phyloP scores from a whole-genome alignment of 2,329 filamentous ascomycete species.

The Fusarium guadeloupense region DNA sequence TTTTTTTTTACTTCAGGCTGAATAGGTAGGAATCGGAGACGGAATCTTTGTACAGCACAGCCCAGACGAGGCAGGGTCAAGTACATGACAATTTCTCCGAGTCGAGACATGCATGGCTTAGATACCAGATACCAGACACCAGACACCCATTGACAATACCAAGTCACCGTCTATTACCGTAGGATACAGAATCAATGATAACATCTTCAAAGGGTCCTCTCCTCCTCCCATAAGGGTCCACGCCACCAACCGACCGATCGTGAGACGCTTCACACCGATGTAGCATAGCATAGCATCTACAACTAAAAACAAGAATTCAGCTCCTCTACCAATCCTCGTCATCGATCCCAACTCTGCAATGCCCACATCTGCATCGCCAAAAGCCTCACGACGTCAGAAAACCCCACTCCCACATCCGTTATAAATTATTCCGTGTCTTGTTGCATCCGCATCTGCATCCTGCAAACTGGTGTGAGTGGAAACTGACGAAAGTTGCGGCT shows the following conservation, averaged over 20 bases:
- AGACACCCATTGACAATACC: neutral
- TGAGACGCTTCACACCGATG: slow-evolving; percentile 10
- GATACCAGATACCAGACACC: no score
- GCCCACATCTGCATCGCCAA: slow-evolving; percentile 22
- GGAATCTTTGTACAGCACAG: neutral
- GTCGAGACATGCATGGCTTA: neutral
- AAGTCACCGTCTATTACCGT: slow-evolving; percentile 14
- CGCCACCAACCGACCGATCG: slow-evolving; percentile 13
- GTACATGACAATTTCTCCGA: neutral
- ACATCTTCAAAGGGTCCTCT: slow-evolving; percentile 14
- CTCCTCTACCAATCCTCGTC: slow-evolving; percentile 8
- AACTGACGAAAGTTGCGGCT: slow-evolving; percentile 5
- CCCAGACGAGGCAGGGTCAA: no score
- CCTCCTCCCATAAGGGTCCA: slow-evolving; percentile 11
- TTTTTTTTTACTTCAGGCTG: slow-evolving; percentile 26
- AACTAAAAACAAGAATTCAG: no score
- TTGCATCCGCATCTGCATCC: slow-evolving; percentile 5
- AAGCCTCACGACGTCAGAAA: slow-evolving; percentile 39
- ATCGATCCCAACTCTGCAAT: slow-evolving; percentile 10
- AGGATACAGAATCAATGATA: no score
- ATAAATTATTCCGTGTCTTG: slow-evolving; percentile 6
- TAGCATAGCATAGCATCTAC: slow-evolving; percentile 11
- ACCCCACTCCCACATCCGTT: slow-evolving; percentile 27
- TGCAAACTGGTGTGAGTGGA: slow-evolving; percentile 35
- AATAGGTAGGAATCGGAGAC: no score